A percentile compares a stretch with the other conserved stretches of the same genome.
These are phyloP conservation scores for Cryptococcus deneoformans DNA, from an alignment of 1,284 basidiomycete genomes.

Conservation along the genomic window DNA sequence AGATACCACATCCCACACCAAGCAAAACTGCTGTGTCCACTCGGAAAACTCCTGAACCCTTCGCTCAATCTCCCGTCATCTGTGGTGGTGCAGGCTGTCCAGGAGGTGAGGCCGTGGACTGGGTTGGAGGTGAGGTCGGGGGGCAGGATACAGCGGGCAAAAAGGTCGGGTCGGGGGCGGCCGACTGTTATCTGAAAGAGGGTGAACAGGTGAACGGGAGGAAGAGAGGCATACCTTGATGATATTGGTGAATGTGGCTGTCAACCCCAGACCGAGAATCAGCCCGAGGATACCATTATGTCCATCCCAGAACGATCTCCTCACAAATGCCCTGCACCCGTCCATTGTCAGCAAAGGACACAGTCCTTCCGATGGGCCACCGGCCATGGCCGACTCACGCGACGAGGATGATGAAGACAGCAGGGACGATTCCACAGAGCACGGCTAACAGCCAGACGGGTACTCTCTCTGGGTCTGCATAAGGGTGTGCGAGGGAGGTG, in stretches of 20 bases:
- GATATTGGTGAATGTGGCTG: slow-evolving; percentile 72
- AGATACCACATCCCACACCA: slow-evolving; percentile 49
- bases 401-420: slow-evolving; percentile 64
- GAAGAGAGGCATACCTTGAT: slow-evolving; percentile 56
- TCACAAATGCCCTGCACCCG: slow-evolving; percentile 53
- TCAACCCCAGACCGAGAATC: slow-evolving; percentile 29
- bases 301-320: slow-evolving; percentile 80
- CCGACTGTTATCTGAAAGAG: slow-evolving; percentile 60
- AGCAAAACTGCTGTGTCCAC: slow-evolving; percentile 74
- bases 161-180: slow-evolving; percentile 77
- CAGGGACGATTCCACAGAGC: slow-evolving; percentile 65
- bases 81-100: slow-evolving; percentile 72
- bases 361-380: background rate
- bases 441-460: slow-evolving; percentile 57
- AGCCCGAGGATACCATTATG: slow-evolving; percentile 74
- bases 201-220: background rate
- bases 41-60: slow-evolving; percentile 90
- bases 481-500: slow-evolving; percentile 65
- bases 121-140: slow-evolving; percentile 62
- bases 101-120: slow-evolving; percentile 67
- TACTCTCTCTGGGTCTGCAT: slow-evolving; percentile 78
- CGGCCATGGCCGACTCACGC: slow-evolving; percentile 50
- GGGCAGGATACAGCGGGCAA: slow-evolving; percentile 79
- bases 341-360: background rate
- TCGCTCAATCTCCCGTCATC: slow-evolving; percentile 62